phyloP scores from a whole-genome alignment of 2,329 filamentous ascomycete genomes.

The Pestalotiopsis fici region DNA sequence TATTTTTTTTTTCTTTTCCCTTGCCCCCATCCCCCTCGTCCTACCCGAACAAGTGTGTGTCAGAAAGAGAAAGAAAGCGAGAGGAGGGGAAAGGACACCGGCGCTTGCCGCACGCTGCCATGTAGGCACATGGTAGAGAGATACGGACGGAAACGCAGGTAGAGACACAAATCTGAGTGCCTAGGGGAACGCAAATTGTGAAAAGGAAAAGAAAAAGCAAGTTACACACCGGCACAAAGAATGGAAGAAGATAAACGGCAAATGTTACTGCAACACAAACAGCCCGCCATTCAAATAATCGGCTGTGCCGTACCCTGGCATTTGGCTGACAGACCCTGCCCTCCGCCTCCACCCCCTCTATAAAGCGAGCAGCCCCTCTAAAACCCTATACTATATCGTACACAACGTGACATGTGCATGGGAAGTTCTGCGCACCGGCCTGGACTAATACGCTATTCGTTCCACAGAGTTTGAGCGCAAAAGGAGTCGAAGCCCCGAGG shows the following conservation, averaged over 20 bases:
- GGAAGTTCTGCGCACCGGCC: neutral
- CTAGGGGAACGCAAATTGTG: neutral
- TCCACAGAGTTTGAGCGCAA: constrained; percentile 8
- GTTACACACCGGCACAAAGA: neutral
- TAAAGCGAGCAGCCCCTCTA: neutral
- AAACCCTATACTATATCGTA: neutral
- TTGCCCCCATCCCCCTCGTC: too few species aligned
- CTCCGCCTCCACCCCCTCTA: too few species aligned
- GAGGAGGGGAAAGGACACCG: too few species aligned
- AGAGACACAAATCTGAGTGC: neutral
- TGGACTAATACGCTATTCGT: neutral
- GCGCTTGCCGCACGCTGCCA: neutral
- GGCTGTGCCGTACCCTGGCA: neutral
- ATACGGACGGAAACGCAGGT: neutral
- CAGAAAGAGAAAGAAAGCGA: neutral
- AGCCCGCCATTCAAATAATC: too few species aligned
- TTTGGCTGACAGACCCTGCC: neutral
- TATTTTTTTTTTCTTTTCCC: too few species aligned
- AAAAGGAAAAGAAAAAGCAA: neutral
- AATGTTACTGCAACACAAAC: neutral
- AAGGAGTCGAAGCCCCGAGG: constrained; percentile 6
- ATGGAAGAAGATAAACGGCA: neutral
- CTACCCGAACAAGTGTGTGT: neutral
- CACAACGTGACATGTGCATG: neutral
- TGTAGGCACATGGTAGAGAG: neutral